A percentile compares a stretch with the other conserved stretches of the same genome.
Conservation (phyloP, 176 grass and related monocot species). For the Triticum timopheevii region DNA sequence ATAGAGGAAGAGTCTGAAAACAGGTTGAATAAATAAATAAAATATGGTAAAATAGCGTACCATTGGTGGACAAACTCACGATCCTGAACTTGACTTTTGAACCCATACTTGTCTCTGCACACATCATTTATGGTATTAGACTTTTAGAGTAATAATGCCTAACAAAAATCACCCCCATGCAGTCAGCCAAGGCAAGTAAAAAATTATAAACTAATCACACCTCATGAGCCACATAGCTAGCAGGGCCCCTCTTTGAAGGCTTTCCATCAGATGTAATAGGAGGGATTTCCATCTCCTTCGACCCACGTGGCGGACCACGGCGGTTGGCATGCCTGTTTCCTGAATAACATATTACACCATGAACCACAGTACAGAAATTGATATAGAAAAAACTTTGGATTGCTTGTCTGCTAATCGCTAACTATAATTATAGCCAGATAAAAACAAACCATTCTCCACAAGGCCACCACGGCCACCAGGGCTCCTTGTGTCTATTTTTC, state of each 20-base stretch:
- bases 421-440: neutral
- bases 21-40: constrained; percentile 10
- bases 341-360: constrained; percentile 33
- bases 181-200: constrained; percentile 28
- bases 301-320: constrained; percentile 57
- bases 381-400: neutral
- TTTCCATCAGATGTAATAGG: constrained; percentile 71
- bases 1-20: neutral
- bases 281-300: constrained; percentile 73
- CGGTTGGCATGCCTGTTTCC: constrained; percentile 78
- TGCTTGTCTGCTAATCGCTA: constrained; percentile 16
- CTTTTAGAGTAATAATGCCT: neutral
- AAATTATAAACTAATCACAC: constrained; percentile 42
- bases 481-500: constrained; percentile 66
- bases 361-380: neutral
- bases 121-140: constrained; percentile 19
- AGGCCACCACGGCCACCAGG: constrained; percentile 54
- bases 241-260: constrained; percentile 60
- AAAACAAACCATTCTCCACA: constrained; percentile 76
- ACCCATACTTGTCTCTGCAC: constrained; percentile 98
- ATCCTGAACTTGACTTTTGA: constrained; percentile 90
- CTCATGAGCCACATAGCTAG: constrained; percentile 82
- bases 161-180: constrained; percentile 6
- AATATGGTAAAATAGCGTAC: constrained; percentile 32
- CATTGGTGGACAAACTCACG: constrained; percentile 52